Percentiles rank a stretch among this genome's conserved stretches.
Evolutionary conservation across 148 eudicot species (phyloP).

Genomic region (Rhododendron williamsianum): DNA sequence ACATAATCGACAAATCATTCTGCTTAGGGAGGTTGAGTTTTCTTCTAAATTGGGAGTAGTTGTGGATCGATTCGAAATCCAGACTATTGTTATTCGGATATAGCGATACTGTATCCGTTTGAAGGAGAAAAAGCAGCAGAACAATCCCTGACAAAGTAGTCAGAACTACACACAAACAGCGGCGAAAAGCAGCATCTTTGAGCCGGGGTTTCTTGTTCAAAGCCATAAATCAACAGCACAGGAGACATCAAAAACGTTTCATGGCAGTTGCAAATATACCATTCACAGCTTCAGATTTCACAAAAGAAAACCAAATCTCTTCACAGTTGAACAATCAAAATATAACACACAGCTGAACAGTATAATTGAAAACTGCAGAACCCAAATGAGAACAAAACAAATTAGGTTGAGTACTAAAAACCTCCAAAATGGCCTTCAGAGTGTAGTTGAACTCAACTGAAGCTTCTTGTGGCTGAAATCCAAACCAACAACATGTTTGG

Average conservation of each 20-base stretch:
- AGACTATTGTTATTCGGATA: constrained; percentile 26
- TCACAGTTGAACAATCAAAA: constrained; percentile 3
- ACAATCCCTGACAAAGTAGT: constrained; percentile 34
- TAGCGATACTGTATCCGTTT: constrained; percentile 25
- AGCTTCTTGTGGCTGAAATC: neutral
- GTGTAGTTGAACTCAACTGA: neutral
- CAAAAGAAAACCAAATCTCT: neutral
- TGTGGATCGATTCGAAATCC: neutral
- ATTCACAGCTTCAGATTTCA: constrained; percentile 4
- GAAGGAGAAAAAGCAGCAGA: constrained; percentile 34
- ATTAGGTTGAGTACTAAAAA: constrained; percentile 6
- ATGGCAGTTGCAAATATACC: neutral
- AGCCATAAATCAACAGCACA: constrained; percentile 33
- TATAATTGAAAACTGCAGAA: neutral
- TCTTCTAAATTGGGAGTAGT: neutral
- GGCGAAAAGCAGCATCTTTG: constrained; percentile 40
- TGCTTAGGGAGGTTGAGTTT: constrained; percentile 45
- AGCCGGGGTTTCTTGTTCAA: constrained; percentile 38
- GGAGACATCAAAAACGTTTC: constrained; percentile 10
- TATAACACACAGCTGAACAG: neutral
- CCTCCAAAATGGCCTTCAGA: constrained; percentile 15
- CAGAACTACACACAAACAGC: constrained; percentile 34
- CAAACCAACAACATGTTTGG: neutral
- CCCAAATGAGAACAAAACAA: neutral
- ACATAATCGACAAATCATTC: constrained; percentile 45